These are phyloP conservation scores for Candida quercuum DNA, from an alignment of 805 yeast genomes.

Conservation along the genomic window DNA sequence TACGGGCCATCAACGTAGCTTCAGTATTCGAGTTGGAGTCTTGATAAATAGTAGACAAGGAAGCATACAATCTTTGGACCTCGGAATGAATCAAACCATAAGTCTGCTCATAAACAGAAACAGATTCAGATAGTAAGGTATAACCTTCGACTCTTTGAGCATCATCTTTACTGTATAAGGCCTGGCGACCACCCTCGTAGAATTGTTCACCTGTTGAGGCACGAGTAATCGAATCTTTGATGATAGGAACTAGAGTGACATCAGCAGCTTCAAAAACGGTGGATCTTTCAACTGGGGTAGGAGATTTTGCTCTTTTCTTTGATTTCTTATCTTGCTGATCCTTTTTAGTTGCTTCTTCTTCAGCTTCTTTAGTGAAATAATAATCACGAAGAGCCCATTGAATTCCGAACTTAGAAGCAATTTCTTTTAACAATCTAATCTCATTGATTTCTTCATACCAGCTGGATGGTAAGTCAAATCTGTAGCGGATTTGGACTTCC, in stretches of 20 bases:
- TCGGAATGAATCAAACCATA: slow-evolving; percentile 78
- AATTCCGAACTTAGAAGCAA: slow-evolving; percentile 76
- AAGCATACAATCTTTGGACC: slow-evolving; percentile 64
- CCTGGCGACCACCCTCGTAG: slow-evolving; percentile 52
- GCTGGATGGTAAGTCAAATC: slow-evolving; percentile 45
- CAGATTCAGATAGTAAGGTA: slow-evolving; percentile 60
- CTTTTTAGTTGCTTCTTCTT: slow-evolving; percentile 24
- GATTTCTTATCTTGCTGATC: slow-evolving; percentile 32
- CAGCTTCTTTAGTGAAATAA: slow-evolving; percentile 35
- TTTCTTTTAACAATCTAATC: slow-evolving; percentile 51
- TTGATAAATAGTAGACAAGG: slow-evolving; percentile 61
- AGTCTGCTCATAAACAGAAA: slow-evolving; percentile 72
- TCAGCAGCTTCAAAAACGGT: slow-evolving; percentile 56
- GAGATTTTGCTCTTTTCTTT: slow-evolving; percentile 14
- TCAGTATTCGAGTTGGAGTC: slow-evolving; percentile 50
- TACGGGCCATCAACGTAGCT: slow-evolving; percentile 62
- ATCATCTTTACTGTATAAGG: slow-evolving; percentile 11
- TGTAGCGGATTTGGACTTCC: slow-evolving; percentile 59
- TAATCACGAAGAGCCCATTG: slow-evolving; percentile 60
- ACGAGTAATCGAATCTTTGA: slow-evolving; percentile 64
- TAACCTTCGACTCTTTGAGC: slow-evolving; percentile 51
- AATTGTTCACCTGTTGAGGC: slow-evolving; percentile 72
- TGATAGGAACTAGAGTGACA: slow-evolving; percentile 67
- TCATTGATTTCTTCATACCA: slow-evolving; percentile 43
- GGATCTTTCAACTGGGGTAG: slow-evolving; percentile 6